These are phyloP conservation scores for Collybia sordida DNA, from an alignment of 768 basidiomycete genomes.

Conservation along the genomic window DNA sequence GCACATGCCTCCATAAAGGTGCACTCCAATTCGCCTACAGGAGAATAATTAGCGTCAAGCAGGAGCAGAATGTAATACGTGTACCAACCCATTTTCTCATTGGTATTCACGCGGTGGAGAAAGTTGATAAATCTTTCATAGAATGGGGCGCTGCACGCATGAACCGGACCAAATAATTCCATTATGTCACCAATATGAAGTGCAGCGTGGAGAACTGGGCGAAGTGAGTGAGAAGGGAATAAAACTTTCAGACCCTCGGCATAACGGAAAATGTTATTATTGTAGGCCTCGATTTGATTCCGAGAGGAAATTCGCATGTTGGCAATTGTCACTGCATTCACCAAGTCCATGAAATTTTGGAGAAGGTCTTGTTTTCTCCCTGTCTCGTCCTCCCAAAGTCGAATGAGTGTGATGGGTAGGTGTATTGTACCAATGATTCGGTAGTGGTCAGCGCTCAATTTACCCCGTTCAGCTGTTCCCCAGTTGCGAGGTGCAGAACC, in stretches of 20 bases:
- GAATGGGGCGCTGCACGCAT: slow-evolving; percentile 33
- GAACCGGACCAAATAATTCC: slow-evolving; percentile 26
- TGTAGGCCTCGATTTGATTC: slow-evolving; percentile 13
- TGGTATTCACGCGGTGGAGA: slow-evolving; percentile 20
- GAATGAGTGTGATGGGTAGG: slow-evolving; percentile 24
- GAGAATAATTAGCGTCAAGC: too few relatives aligned
- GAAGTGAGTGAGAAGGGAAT: slow-evolving; percentile 13
- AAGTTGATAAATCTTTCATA: slow-evolving; percentile 26
- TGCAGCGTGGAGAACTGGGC: slow-evolving; percentile 30
- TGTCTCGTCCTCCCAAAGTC: slow-evolving; percentile 21
- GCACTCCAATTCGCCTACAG: slow-evolving; percentile 17
- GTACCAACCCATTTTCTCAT: slow-evolving; percentile 18
- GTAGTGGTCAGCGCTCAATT: slow-evolving; percentile 34
- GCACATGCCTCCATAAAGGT: slow-evolving; percentile 11
- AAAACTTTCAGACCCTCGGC: slow-evolving; percentile 14
- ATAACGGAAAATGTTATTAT: slow-evolving; percentile 22
- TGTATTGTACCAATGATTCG: slow-evolving; percentile 20
- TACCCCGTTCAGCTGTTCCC: slow-evolving; percentile 18
- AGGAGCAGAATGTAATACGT: too few relatives aligned
- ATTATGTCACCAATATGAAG: slow-evolving; percentile 28
- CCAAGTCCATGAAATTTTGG: slow-evolving; percentile 26
- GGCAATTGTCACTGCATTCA: slow-evolving; percentile 22
- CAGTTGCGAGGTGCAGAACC: slow-evolving; percentile 10
- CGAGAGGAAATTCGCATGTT: slow-evolving; percentile 16
- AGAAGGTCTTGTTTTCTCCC: too few relatives aligned